Conservation (phyloP, 441 rosid genomes). For the Breynia disticha region DNA sequence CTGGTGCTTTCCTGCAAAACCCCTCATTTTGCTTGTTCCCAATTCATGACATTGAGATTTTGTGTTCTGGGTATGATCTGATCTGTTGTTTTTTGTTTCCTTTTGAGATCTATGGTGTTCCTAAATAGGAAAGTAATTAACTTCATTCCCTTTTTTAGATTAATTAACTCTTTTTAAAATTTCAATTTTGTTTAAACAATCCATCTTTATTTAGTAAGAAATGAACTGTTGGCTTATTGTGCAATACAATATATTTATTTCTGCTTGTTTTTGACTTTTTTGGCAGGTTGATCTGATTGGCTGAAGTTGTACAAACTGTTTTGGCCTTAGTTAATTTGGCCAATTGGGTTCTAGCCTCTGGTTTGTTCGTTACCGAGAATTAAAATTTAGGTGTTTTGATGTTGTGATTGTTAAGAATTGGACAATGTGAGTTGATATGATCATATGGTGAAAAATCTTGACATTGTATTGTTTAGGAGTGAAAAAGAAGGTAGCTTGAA, state of each 20-base stretch:
- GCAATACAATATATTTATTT: neutral
- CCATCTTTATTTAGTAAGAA: neutral
- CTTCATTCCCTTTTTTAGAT: too few relatives aligned
- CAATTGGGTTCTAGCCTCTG: neutral
- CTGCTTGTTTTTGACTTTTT: neutral
- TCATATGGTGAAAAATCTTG: neutral
- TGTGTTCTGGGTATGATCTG: neutral
- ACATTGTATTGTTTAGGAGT: neutral
- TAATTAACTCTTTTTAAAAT: neutral
- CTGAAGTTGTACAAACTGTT: neutral
- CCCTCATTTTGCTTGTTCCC: neutral
- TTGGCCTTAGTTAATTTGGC: neutral
- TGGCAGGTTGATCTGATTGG: neutral
- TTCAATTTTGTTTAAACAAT: neutral
- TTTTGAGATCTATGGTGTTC: neutral
- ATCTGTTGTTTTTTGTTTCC: neutral
- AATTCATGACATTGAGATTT: neutral
- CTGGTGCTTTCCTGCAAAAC: neutral
- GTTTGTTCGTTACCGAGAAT: neutral
- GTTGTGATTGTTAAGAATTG: neutral
- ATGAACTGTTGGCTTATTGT: neutral
- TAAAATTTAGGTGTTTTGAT: neutral
- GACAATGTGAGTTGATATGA: neutral
- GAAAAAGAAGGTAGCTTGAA: neutral
- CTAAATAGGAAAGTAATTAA: neutral